These are phyloP conservation scores for Kernera saxatilis DNA, from an alignment of 345 rosid species.

Conservation along the genomic window DNA sequence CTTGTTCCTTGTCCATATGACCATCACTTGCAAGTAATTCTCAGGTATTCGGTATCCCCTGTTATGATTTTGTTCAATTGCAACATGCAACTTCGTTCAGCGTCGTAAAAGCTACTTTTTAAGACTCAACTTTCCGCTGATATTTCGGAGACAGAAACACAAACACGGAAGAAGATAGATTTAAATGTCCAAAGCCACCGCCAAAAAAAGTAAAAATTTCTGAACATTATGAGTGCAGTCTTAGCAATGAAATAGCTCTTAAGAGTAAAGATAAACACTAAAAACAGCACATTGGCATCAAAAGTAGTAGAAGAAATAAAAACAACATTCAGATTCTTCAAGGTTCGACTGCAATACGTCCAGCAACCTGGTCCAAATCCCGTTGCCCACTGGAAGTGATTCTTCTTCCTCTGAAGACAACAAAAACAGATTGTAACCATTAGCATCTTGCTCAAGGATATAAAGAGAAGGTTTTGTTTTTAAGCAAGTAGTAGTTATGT, in stretches of 20 bases:
- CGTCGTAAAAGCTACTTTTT: no score
- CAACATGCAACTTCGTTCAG: no score
- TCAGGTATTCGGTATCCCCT: no score
- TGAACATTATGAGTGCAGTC: constrained; percentile 15
- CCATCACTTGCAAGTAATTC: not conserved
- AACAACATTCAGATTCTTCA: constrained; percentile 20
- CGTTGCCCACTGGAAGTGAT: constrained; percentile 83
- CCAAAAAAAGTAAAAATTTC: not conserved
- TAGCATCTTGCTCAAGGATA: not conserved
- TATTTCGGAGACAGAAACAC: not conserved
- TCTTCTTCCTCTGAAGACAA: constrained; percentile 57
- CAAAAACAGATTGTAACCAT: not conserved
- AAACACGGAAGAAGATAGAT: not conserved
- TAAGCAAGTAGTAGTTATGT: not conserved
- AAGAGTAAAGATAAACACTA: constrained; percentile 8
- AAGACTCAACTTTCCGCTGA: not conserved
- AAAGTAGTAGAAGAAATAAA: constrained; percentile 19
- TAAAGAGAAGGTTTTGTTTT: not conserved
- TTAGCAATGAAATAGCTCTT: constrained; percentile 3
- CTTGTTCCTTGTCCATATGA: constrained; percentile 9
- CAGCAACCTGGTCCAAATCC: constrained; percentile 93
- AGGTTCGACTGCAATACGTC: constrained; percentile 53
- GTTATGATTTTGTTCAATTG: no score
- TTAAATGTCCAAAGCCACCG: not conserved
- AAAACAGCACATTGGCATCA: constrained; percentile 2